Evolutionary conservation across 2,329 filamentous ascomycete genomes (phyloP).

Genomic region (Epichloe uncinata): DNA sequence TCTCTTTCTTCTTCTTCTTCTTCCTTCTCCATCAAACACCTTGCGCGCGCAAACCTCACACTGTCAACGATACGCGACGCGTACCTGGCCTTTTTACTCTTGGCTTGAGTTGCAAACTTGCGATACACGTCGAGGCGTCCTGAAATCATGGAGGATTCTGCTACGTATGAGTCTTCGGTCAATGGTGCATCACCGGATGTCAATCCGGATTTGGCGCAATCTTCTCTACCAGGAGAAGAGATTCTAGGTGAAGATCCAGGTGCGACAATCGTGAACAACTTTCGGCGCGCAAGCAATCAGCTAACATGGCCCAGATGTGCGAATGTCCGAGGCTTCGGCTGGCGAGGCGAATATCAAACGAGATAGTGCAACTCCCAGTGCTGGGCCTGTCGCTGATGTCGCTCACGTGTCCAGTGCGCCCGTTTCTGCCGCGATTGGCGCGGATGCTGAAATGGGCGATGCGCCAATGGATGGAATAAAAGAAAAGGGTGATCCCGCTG

Average conservation of each 20-base stretch:
- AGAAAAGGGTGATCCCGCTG: conserved; percentile 30
- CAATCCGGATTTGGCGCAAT: conserved; percentile 43
- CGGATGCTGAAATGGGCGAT: conserved; percentile 75
- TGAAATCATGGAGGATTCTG: conserved; percentile 44
- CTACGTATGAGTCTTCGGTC: conserved; percentile 43
- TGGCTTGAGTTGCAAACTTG: neutral
- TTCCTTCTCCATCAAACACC: neutral
- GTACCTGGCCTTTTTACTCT: conserved; percentile 2
- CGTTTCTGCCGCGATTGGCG: conserved; percentile 39
- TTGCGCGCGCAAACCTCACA: neutral
- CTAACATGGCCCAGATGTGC: conserved; percentile 35
- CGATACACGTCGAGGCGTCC: neutral
- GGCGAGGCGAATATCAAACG: conserved; percentile 42
- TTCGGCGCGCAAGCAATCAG: neutral
- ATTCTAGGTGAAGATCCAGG: conserved; percentile 31
- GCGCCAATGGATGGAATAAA: conserved; percentile 37
- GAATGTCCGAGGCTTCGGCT: conserved; percentile 43
- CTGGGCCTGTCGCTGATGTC: conserved; percentile 44
- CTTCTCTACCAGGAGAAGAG: conserved; percentile 33
- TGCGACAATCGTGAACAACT: conserved; percentile 14
- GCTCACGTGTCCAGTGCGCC: conserved; percentile 55
- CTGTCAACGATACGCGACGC: conserved; percentile 6
- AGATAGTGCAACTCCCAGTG: conserved; percentile 45
- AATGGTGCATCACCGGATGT: conserved; percentile 42
- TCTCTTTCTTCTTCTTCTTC: neutral